Percentiles rank a stretch among this genome's conserved stretches.
Conservation (phyloP, 805 yeast species). For the Yarrowia sp. region DNA sequence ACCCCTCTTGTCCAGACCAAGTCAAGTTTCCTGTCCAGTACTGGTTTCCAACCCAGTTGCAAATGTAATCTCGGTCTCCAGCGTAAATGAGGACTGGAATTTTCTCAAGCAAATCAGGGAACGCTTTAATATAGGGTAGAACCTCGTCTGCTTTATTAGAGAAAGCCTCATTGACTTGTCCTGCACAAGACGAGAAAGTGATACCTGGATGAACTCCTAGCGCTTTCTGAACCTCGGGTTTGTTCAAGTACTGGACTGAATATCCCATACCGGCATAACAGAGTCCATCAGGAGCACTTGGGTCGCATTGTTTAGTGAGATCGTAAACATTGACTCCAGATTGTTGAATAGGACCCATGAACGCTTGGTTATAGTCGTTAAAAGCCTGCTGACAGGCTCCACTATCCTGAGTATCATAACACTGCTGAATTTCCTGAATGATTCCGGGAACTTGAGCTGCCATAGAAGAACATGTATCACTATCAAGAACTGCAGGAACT, state of each 20-base stretch:
- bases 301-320: conserved; percentile 2
- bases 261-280: conserved; percentile 3
- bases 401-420: conserved; percentile 67
- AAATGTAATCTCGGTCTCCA: conserved; percentile 88
- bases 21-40: conserved; percentile 75
- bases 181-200: neutral
- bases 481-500: conserved; percentile 64
- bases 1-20: conserved; percentile 59
- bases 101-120: conserved; percentile 57
- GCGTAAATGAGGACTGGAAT: conserved; percentile 85
- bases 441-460: neutral
- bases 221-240: conserved; percentile 1
- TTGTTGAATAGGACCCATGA: neutral
- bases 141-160: conserved; percentile 49
- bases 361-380: conserved; percentile 54
- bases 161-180: neutral
- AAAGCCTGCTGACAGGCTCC: conserved; percentile 85
- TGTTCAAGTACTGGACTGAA: neutral
- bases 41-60: conserved; percentile 89
- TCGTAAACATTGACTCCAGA: conserved; percentile 1
- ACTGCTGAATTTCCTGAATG: conserved; percentile 58
- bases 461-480: neutral
- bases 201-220: conserved; percentile 5
- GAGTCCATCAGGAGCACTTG: neutral
- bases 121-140: conserved; percentile 57